phyloP scores from a whole-genome alignment of 176 grass and related monocot genomes.

The Oryza glumipatula region DNA sequence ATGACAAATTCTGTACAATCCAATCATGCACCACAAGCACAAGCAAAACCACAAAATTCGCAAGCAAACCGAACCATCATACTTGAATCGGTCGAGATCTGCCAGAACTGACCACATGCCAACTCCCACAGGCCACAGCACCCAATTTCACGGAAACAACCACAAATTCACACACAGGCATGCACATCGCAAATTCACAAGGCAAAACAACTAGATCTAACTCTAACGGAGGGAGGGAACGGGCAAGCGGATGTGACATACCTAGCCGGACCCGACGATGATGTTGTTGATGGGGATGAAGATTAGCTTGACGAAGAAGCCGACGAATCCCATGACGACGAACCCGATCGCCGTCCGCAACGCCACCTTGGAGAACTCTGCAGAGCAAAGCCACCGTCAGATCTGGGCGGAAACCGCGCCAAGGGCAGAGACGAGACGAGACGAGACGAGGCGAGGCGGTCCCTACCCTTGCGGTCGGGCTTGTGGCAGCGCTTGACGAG shows the following conservation, averaged over 20 bases:
- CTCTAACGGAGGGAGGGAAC: too few species aligned
- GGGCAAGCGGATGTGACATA: not conserved
- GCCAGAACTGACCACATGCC: not conserved
- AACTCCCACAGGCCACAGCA: not conserved
- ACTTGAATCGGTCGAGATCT: not conserved
- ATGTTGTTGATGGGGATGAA: constrained; percentile 95
- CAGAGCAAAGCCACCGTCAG: constrained; percentile 7
- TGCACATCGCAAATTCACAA: not conserved
- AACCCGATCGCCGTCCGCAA: constrained; percentile 73
- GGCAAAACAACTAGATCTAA: not conserved
- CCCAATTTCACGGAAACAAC: not conserved
- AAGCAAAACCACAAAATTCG: not conserved
- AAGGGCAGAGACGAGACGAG: not conserved
- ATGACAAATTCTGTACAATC: not conserved
- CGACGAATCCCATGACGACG: constrained; percentile 85
- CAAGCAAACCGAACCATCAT: not conserved
- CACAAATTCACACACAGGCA: not conserved
- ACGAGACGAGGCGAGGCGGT: not conserved
- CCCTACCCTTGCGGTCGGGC: constrained; percentile 86
- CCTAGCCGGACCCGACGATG: constrained; percentile 88
- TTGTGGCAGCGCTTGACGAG: constrained; percentile 99
- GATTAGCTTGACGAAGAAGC: constrained; percentile 86
- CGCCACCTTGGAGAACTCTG: constrained; percentile 96
- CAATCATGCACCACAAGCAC: not conserved
- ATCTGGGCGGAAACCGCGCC: not conserved